A percentile compares a stretch with the other conserved stretches of the same genome.
Conservation (phyloP, 208 protist species). For the Leishmania tropica region DNA sequence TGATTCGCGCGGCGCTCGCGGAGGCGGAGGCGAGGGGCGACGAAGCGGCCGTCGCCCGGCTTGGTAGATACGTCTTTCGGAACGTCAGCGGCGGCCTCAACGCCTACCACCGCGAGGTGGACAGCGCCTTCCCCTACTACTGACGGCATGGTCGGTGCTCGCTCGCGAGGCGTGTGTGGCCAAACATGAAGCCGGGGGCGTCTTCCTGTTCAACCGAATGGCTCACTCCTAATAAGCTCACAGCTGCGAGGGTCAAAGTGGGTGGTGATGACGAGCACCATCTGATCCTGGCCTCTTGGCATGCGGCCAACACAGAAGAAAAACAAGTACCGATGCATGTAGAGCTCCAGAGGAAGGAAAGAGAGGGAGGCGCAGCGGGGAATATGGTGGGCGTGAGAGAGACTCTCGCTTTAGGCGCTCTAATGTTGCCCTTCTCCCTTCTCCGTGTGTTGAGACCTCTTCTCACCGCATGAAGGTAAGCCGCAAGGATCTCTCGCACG, state of each 20-base stretch:
- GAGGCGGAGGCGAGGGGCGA: slow-evolving; percentile 3
- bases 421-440: not conserved
- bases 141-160: slow-evolving; percentile 12
- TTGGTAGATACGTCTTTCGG: slow-evolving; percentile 23
- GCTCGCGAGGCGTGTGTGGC: slow-evolving; percentile 5
- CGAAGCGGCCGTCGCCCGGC: not conserved
- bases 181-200: not conserved
- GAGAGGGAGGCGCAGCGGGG: not conserved
- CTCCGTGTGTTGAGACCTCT: not conserved
- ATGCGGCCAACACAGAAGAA: not conserved
- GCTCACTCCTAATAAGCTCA: not conserved
- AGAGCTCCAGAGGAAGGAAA: not conserved
- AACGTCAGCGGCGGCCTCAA: slow-evolving; percentile 90
- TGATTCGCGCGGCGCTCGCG: slow-evolving; percentile 38
- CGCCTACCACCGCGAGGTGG: slow-evolving; percentile 58
- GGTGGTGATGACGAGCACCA: not conserved
- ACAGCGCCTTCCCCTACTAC: slow-evolving; percentile 77
- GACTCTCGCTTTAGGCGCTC: slow-evolving; percentile 8
- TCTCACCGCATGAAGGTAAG: not conserved
- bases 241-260: not conserved
- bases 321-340: not conserved
- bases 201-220: not conserved
- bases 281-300: not conserved
- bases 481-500: not conserved
- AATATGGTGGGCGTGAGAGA: not conserved